A percentile compares a stretch with the other conserved stretches of the same genome.
Conservation (phyloP, 371 early-diverging fungal species). For the Apophysomyces variabilis region DNA sequence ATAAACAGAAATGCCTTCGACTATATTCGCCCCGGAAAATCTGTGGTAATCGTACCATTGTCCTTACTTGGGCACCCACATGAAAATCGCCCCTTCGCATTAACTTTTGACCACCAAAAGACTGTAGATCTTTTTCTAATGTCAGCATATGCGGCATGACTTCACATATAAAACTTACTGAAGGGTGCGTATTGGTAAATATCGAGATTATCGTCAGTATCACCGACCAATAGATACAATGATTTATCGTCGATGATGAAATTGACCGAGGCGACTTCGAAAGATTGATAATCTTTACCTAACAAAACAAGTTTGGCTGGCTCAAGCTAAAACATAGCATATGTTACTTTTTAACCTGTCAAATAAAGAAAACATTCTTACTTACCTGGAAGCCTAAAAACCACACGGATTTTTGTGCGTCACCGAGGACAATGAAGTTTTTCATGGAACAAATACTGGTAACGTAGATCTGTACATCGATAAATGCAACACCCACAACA, state of each 20-base stretch:
- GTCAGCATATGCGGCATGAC: not conserved
- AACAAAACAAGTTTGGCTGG: slow-evolving; percentile 89
- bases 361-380: not conserved
- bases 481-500: slow-evolving; percentile 94
- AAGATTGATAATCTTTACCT: slow-evolving; percentile 86
- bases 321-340: slow-evolving; percentile 69
- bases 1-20: slow-evolving; percentile 53
- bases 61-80: slow-evolving; percentile 74
- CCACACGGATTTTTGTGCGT: slow-evolving; percentile 90
- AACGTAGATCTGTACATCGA: slow-evolving; percentile 94
- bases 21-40: slow-evolving; percentile 40
- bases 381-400: slow-evolving; percentile 93
- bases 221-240: slow-evolving; percentile 81
- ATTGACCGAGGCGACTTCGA: slow-evolving; percentile 75
- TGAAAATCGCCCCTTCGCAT: slow-evolving; percentile 91
- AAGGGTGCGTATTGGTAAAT: slow-evolving; percentile 88
- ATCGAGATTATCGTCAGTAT: slow-evolving; percentile 82
- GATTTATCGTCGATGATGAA: slow-evolving; percentile 79
- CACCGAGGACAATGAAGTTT: slow-evolving; percentile 92
- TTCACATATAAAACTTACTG: slow-evolving; percentile 54
- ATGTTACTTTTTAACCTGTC: not conserved
- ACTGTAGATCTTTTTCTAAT: slow-evolving; percentile 71
- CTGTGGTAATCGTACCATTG: slow-evolving; percentile 65
- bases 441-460: slow-evolving; percentile 85
- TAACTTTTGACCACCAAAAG: slow-evolving; percentile 87